Base-by-base conservation (phyloP, 2,329 filamentous ascomycete species). In the Scopulariopsis brevicaulis region DNA sequence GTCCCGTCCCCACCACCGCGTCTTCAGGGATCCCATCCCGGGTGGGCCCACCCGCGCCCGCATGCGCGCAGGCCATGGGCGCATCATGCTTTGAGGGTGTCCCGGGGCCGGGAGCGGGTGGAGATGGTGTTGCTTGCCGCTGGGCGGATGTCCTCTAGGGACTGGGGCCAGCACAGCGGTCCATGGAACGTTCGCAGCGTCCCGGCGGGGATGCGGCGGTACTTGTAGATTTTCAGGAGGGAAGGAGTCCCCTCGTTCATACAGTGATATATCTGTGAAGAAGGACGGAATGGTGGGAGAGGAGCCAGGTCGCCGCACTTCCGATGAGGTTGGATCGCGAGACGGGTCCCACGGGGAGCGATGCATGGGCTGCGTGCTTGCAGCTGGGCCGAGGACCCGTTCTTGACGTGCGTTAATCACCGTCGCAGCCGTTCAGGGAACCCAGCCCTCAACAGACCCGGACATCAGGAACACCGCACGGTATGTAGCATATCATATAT, bases 341-440 rank as follows among this genome's bases (percentile, higher is more conserved):
- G 43, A 48, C n/a, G 20, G 20, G 46, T n/a, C 20, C 22, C 55
- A 24, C 25, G 55, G 28, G 28, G 28, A 4, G 28, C 8, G 43
- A 56, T 35, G 55, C 55, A 56, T 37, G 50, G 43, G 24, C 22
- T 56, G 55, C 28, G 32, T 22, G n/a, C 18, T 15, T 56, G 55
- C 55, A 51, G 37, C 24, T 18, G 28, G 20, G 22, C 14, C 2
- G 15, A 10, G n/a, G 8, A 24, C n/a, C 46, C 22, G 22, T 50
- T 50, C n/a, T 12, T 22, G 35, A 40, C 15, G 40, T 37, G 22
- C 55, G 43, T 46, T 14, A n/a, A 18, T 15, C 40, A 18, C 40
- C 15, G 54, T 37, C 20, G 28, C 10, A 18, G 20, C 8, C 28
- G 28, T 32, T 32, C 8, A 32, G 28, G 28, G 28, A 32, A 32